A percentile compares a stretch with the other conserved stretches of the same genome.
These are phyloP conservation scores for Pestalotiopsis sp. DNA, from an alignment of 2,329 filamentous ascomycete species.

Conservation along the genomic window DNA sequence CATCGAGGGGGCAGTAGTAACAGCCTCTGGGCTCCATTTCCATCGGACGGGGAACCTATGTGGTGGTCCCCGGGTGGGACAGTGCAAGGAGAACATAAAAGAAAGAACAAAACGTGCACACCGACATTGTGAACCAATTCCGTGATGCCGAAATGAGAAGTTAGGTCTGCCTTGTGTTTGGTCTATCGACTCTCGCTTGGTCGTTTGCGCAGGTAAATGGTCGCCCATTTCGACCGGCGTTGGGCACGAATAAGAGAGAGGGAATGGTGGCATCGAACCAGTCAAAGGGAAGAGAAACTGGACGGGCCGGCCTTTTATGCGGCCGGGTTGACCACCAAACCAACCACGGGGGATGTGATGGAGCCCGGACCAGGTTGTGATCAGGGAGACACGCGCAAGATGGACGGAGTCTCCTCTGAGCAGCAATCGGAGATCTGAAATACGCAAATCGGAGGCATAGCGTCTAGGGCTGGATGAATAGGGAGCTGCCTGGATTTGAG, in stretches of 20 bases:
- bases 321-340: conserved; percentile 10
- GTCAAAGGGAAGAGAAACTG: conserved; percentile 9
- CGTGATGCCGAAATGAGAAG: conserved; percentile 8
- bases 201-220: neutral
- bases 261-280: neutral
- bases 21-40: neutral
- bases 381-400: neutral
- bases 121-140: conserved; percentile 6
- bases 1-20: neutral
- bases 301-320: conserved; percentile 12
- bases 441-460: neutral
- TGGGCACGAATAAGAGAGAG: conserved; percentile 8
- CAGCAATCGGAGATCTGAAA: conserved; percentile 11
- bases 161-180: neutral
- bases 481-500: neutral
- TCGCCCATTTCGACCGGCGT: conserved; percentile 1
- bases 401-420: neutral
- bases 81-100: neutral
- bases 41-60: conserved; percentile 2
- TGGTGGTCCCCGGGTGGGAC: neutral
- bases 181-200: neutral
- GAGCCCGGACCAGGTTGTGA: neutral
- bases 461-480: neutral
- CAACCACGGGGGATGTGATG: neutral
- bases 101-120: neutral